Conservation (phyloP, 2,329 filamentous ascomycete species). For the Cladophialophora carrionii region DNA sequence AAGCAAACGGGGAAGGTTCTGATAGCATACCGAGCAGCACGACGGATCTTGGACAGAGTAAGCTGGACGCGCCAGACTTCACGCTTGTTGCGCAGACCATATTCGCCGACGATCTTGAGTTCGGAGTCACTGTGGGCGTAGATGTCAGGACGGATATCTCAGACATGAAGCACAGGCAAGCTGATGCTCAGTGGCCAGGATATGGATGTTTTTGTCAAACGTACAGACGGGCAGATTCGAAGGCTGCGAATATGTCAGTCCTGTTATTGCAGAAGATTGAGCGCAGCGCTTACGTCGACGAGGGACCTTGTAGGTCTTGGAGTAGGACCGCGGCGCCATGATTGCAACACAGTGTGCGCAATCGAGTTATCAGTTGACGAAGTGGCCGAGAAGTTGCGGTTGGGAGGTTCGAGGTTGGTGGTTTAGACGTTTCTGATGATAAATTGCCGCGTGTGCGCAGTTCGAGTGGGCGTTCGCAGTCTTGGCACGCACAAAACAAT, state of each 20-base stretch:
- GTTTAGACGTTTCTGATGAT: background rate
- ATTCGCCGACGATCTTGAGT: slow-evolving; percentile 99
- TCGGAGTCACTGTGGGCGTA: slow-evolving; percentile 84
- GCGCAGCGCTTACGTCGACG: slow-evolving; percentile 67
- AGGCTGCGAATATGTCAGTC: slow-evolving; percentile 61
- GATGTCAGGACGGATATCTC: slow-evolving; percentile 69
- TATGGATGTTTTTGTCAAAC: slow-evolving; percentile 58
- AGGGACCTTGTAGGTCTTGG: slow-evolving; percentile 99
- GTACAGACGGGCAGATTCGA: slow-evolving; percentile 99
- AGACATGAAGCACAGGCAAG: slow-evolving; percentile 96
- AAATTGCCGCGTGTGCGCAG: background rate
- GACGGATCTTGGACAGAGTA: slow-evolving; percentile 99
- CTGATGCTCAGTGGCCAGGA: slow-evolving; percentile 93
- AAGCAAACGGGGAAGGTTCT: slow-evolving; percentile 26
- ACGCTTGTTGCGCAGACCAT: slow-evolving; percentile 99
- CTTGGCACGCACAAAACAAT: slow-evolving; percentile 9
- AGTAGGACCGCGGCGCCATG: slow-evolving; percentile 73
- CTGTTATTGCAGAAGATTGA: slow-evolving; percentile 22
- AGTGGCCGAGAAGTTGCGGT: slow-evolving; percentile 29
- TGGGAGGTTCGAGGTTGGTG: no score
- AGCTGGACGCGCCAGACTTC: slow-evolving; percentile 99
- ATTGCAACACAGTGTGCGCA: slow-evolving; percentile 43
- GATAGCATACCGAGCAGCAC: slow-evolving; percentile 91
- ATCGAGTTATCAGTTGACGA: slow-evolving; percentile 14
- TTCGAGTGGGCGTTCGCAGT: slow-evolving; percentile 18